Percentiles rank a stretch among this genome's conserved stretches.
These are phyloP conservation scores for Blastomyces parvus DNA, from an alignment of 2,329 filamentous ascomycete genomes.

Conservation along the genomic window DNA sequence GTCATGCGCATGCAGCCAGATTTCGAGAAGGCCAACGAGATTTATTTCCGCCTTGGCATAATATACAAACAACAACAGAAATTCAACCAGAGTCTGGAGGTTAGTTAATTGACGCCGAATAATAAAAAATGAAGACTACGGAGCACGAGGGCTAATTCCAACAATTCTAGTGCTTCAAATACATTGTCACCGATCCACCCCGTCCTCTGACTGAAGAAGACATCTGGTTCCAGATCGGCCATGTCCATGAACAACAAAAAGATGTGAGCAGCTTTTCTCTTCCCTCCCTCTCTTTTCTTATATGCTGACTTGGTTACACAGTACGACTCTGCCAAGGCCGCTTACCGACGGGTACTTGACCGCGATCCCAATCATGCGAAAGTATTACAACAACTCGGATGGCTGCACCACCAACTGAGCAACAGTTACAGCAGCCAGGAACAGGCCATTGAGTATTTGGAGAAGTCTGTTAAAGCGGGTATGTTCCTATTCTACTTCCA, in stretches of 20 bases:
- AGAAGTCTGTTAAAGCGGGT: slow-evolving; percentile 93
- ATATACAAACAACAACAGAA: slow-evolving; percentile 99
- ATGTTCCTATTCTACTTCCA: slow-evolving; percentile 28
- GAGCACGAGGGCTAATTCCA: neutral
- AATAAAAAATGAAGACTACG: neutral
- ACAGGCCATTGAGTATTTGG: slow-evolving; percentile 89
- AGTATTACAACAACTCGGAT: slow-evolving; percentile 93
- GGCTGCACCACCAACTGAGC: slow-evolving; percentile 95
- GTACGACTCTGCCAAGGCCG: slow-evolving; percentile 88
- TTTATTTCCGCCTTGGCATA: slow-evolving; percentile 97
- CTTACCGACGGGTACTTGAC: slow-evolving; percentile 87
- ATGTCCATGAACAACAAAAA: slow-evolving; percentile 98
- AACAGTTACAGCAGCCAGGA: slow-evolving; percentile 86
- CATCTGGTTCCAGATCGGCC: slow-evolving; percentile 99
- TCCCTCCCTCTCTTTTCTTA: neutral
- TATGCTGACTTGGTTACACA: slow-evolving; percentile 37
- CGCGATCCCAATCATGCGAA: slow-evolving; percentile 95
- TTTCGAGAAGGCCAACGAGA: slow-evolving; percentile 98
- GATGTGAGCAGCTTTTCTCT: slow-evolving; percentile 58
- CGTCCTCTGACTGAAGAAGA: slow-evolving; percentile 91
- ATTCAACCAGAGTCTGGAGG: slow-evolving; percentile 82
- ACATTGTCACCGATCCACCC: slow-evolving; percentile 88
- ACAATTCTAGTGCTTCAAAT: slow-evolving; percentile 75
- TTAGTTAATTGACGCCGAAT: slow-evolving; percentile 35
- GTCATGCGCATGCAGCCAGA: slow-evolving; percentile 98